A percentile compares a stretch with the other conserved stretches of the same genome.
Conservation (phyloP, 2,329 filamentous ascomycete genomes). For the Talaromyces verruculosus region DNA sequence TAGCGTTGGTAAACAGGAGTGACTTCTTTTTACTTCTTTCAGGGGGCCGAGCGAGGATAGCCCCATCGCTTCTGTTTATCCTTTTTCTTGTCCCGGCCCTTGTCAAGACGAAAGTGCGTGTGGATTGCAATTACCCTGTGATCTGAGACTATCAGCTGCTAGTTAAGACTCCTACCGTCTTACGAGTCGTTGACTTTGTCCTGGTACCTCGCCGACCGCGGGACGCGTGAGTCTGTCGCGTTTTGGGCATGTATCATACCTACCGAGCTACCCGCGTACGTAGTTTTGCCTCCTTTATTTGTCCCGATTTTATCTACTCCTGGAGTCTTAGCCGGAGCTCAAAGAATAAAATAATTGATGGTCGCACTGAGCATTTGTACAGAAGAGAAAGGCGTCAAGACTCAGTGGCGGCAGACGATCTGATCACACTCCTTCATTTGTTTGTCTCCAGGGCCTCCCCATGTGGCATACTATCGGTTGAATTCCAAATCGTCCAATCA, state of each 20-base stretch:
- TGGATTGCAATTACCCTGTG: not conserved
- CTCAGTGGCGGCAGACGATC: constrained; percentile 8
- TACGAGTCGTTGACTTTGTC: not conserved
- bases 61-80: not conserved
- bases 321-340: not conserved
- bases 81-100: not conserved
- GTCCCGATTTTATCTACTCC: not conserved
- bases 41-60: not conserved
- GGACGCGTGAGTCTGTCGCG: constrained; percentile 1
- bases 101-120: not conserved
- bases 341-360: not conserved
- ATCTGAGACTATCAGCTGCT: not conserved
- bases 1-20: not conserved
- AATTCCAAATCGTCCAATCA: not conserved
- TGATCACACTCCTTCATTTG: constrained; percentile 2
- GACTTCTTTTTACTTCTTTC: not conserved
- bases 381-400: not conserved
- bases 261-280: constrained; percentile 6
- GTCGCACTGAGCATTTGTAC: not conserved
- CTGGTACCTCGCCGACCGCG: not conserved
- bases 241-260: constrained; percentile 11
- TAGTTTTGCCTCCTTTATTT: not conserved
- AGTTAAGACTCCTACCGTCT: not conserved
- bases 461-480: not conserved
- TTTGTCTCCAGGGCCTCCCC: not conserved